Base-by-base conservation (phyloP, 2,329 filamentous ascomycete genomes). In the Fusarium dlaminii region DNA sequence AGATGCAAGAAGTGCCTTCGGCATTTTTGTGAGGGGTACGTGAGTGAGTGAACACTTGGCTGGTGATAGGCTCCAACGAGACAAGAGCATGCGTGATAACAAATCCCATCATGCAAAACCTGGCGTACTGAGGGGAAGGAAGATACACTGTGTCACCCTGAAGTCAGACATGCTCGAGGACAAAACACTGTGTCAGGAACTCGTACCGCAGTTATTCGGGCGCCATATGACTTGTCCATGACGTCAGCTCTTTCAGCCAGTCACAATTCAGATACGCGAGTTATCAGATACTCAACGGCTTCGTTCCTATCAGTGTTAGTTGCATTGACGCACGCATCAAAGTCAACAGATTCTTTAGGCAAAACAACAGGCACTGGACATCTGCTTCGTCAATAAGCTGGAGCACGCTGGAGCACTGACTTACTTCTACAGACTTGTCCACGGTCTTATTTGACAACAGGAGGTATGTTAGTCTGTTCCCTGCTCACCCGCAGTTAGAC, bases 201-300 rank as follows among this genome's bases (percentile, higher is more conserved):
- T 70, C 60, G 56, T 46, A 61, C 34, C 20, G 48, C 30, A 57
- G 54, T 42, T 36, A 63, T 55, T 66, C 57, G 59, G 66, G 69
- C 69, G 74, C 69, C 77, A 75, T 72, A 78, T 78, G 76, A 78
- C 69, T 60, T 58, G 49, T 27, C 36, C 55, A 78, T 78, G 76
- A 78, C 76, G 76, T 78, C 76, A 78, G 42, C 52, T 58, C 43
- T 37, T 52, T 32, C 39, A 32, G 24, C 34, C 36, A 58, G 59
- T 43, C 62, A 51, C 61, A 68, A 40, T 49, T 56, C 18, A 57
- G 43, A 68, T 52, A 59, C 67, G 61, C 67, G 68, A 70, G 61
- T 69, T 52, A 52, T 52, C 30, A 52, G 60, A 22, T 32, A 29
- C 42, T 49, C 18, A 29, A 29, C 34, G 24, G 63, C 69, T 49